Evolutionary conservation across 2,329 filamentous ascomycete species (phyloP), one percentile per base, ranked within the genome.

Genomic region (Hypomyces perniciosus): DNA sequence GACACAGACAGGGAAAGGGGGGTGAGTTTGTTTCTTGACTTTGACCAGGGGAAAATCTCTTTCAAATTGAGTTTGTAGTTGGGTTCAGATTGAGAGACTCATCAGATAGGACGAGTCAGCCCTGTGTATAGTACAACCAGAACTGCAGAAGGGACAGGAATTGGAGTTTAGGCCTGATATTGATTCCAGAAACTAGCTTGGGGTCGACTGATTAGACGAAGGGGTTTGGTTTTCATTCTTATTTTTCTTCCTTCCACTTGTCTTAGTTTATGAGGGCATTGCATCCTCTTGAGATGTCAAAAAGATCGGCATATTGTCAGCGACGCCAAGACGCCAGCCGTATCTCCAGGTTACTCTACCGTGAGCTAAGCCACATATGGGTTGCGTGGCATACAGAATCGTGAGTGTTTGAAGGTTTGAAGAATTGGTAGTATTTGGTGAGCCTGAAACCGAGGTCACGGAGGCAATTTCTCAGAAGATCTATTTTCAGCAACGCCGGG

Each of bases 111-210:
- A 9, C 37, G 27, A 49, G 29, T 34, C 49, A 31, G 44, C 44
- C 49, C 39, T 34, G 26, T 44, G 41, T 52, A 46, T 52, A 52
- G 28, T 37, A 52, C 31, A 26, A 42, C 34, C 13, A 31, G 29
- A 30, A 35, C 48, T 52, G n/a, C 34, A 47, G n/a, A 52, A 44
- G 39, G 50, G 45, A 46, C 35, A 44, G 50, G 45, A 49, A 39
- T 34, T 49, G 50, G 50, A 49, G 50, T 52, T 52, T 44, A 39
- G 50, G 46, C 50, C 46, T 51, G 49, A 38, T 48, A 41, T 48
- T 31, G 28, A 43, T 38, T 26, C 49, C 50, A 52, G 45, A 44
- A 33, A 41, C 33, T 31, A 40, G 37, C 31, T 20, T 12, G 28
- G 33, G 29, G 29, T 42, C 27, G 40, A 42, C 20, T 42, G 40